A percentile compares a stretch with the other conserved stretches of the same genome.
Evolutionary conservation across 352 stramenopile genomes (phyloP).

Genomic region (Nothophytophthora sp.): DNA sequence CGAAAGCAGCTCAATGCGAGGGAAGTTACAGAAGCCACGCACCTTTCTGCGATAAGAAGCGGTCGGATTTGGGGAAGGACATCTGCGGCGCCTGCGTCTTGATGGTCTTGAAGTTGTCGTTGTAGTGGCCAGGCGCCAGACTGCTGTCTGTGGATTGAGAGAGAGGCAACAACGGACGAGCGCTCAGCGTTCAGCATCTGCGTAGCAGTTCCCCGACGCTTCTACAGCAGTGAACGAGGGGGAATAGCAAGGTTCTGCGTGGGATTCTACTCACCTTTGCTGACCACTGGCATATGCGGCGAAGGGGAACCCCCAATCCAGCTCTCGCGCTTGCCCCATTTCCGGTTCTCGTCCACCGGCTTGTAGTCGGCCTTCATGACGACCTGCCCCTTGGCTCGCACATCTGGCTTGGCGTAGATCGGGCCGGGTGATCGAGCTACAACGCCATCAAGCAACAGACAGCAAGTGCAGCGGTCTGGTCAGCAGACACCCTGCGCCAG

Average conservation of each 20-base stretch:
- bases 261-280: conserved; percentile 46
- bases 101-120: conserved; percentile 65
- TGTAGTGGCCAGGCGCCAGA: conserved; percentile 66
- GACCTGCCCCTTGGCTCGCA: conserved; percentile 57
- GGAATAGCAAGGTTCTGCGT: too few species aligned
- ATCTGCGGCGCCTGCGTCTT: conserved; percentile 65
- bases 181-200: too few species aligned
- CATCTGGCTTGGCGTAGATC: conserved; percentile 66
- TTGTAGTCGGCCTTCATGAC: conserved; percentile 77
- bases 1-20: not conserved
- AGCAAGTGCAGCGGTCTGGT: conserved; percentile 18
- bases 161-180: too few species aligned
- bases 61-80: conserved; percentile 77
- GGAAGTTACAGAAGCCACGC: conserved; percentile 21
- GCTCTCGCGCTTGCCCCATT: conserved; percentile 80
- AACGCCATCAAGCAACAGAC: conserved; percentile 1
- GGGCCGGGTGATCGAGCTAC: conserved; percentile 69
- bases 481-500: conserved; percentile 8
- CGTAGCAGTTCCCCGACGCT: too few species aligned
- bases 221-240: too few species aligned
- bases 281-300: conserved; percentile 54
- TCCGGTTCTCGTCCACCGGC: conserved; percentile 60
- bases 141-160: conserved; percentile 57
- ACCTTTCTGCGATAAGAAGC: conserved; percentile 87
- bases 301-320: conserved; percentile 73